Conservation (phyloP, 805 yeast species). For the Saccharomycopsis schoenii region DNA sequence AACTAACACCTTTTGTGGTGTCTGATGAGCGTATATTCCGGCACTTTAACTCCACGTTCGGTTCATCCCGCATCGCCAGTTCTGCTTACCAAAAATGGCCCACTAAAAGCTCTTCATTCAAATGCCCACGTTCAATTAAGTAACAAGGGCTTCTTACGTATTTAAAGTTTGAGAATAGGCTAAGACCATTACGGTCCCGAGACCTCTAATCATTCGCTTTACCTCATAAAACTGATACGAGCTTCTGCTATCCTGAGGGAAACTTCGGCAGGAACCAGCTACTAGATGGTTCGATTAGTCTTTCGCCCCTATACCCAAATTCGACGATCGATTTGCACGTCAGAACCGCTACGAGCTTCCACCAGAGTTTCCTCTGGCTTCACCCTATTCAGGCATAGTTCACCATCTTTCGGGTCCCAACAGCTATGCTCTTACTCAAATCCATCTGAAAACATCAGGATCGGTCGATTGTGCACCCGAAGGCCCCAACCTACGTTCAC, state of each 20-base stretch:
- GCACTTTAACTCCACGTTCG: constrained; percentile 35
- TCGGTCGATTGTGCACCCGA: constrained; percentile 22
- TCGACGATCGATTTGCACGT: constrained; percentile 37
- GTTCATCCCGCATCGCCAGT: constrained; percentile 40
- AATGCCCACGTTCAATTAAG: constrained; percentile 33
- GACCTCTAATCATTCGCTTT: constrained; percentile 22
- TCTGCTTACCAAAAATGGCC: constrained; percentile 39
- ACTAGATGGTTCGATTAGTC: constrained; percentile 36
- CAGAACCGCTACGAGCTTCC: constrained; percentile 38
- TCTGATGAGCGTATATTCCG: constrained; percentile 36
- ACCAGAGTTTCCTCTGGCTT: constrained; percentile 38
- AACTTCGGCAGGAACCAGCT: constrained; percentile 37
- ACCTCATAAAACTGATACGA: constrained; percentile 33
- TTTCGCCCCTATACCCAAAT: constrained; percentile 36
- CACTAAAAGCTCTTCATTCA: constrained; percentile 36
- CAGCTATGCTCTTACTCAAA: constrained; percentile 35
- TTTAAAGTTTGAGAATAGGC: constrained; percentile 35
- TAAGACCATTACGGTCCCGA: constrained; percentile 31
- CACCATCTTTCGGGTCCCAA: constrained; percentile 38
- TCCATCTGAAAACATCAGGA: constrained; percentile 32
- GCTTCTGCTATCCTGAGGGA: constrained; percentile 35
- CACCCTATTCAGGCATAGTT: constrained; percentile 37
- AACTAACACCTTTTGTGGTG: constrained; percentile 37
- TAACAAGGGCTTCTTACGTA: constrained; percentile 34
- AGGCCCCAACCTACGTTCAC: constrained; percentile 1